These are phyloP conservation scores for Pseudogymnoascus sp. DNA, from an alignment of 2,329 filamentous ascomycete species.

Conservation along the genomic window DNA sequence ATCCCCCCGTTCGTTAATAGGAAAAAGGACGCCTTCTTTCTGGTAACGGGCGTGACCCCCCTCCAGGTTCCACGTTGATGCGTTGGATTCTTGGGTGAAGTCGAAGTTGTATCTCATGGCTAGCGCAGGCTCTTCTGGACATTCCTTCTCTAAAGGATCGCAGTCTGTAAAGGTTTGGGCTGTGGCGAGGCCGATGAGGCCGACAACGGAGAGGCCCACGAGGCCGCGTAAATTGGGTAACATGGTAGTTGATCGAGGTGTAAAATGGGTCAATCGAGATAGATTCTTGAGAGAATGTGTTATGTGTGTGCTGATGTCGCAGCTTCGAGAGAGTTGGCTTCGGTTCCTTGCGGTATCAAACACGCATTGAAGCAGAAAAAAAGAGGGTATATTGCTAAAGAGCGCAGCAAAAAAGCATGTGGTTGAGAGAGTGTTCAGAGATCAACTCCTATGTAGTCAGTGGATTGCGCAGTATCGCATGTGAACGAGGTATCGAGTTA, in stretches of 20 bases:
- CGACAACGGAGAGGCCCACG: not conserved
- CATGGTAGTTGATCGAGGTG: not conserved
- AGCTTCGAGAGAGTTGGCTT: not conserved
- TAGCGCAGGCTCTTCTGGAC: constrained; percentile 63
- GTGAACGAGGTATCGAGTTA: not conserved
- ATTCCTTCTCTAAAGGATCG: constrained; percentile 64
- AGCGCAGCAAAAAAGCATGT: not conserved
- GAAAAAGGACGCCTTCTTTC: constrained; percentile 60
- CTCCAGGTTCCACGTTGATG: constrained; percentile 59
- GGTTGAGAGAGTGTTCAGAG: constrained; percentile 6
- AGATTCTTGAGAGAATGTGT: not conserved
- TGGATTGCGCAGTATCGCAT: not conserved
- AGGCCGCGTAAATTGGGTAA: constrained; percentile 6
- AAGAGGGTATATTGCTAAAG: constrained; percentile 7
- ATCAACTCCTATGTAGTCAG: constrained; percentile 7
- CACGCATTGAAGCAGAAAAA: constrained; percentile 7
- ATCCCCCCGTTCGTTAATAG: constrained; percentile 59
- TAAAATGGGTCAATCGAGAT: not conserved
- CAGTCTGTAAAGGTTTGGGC: constrained; percentile 73
- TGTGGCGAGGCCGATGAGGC: constrained; percentile 34
- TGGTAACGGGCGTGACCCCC: constrained; percentile 57
- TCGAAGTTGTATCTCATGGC: constrained; percentile 52
- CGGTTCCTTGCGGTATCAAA: constrained; percentile 3
- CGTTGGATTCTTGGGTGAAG: constrained; percentile 54
- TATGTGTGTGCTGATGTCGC: not conserved